Percentiles rank a stretch among this genome's conserved stretches.
These are phyloP conservation scores for Phyllosticta citrichinensis DNA, from an alignment of 2,329 filamentous ascomycete genomes.

Conservation along the genomic window DNA sequence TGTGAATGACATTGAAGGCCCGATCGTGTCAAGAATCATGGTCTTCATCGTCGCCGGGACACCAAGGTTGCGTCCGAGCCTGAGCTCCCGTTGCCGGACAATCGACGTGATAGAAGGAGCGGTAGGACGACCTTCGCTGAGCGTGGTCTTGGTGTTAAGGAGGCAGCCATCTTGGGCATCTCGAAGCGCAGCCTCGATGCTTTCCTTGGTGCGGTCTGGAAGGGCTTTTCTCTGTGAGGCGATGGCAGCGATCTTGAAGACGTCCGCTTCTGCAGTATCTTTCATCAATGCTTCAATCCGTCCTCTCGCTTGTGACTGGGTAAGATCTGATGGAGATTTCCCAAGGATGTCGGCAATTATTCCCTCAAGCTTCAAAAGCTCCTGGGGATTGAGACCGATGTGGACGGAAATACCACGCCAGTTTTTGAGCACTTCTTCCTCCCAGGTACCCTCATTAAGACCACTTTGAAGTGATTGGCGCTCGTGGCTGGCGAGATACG, in stretches of 20 bases:
- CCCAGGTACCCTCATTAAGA: conserved; percentile 18
- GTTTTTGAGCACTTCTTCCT: conserved; percentile 14
- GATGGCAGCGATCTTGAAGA: conserved; percentile 15
- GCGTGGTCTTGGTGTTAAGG: background rate
- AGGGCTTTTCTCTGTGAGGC: conserved; percentile 14
- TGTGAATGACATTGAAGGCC: conserved; percentile 39
- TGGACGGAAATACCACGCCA: conserved; percentile 25
- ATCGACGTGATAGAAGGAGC: conserved; percentile 1
- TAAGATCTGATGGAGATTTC: background rate
- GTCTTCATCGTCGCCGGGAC: conserved; percentile 19
- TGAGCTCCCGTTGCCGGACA: conserved; percentile 25
- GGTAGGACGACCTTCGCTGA: background rate
- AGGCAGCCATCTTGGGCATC: conserved; percentile 20
- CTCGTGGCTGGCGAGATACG: conserved; percentile 20
- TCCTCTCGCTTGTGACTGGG: background rate
- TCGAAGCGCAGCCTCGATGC: conserved; percentile 22
- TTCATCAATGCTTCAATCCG: conserved; percentile 14
- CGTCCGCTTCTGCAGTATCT: conserved; percentile 16
- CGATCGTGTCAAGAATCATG: conserved; percentile 30
- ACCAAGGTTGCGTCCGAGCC: conserved; percentile 20
- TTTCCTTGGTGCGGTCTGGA: conserved; percentile 8
- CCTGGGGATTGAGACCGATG: conserved; percentile 22
- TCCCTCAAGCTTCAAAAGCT: conserved; percentile 18
- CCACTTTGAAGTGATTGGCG: conserved; percentile 14
- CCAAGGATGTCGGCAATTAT: conserved; percentile 11